Evolutionary conservation across 805 yeast species (phyloP), one percentile per base, ranked within the genome.

Genomic region (Candida ficus): DNA sequence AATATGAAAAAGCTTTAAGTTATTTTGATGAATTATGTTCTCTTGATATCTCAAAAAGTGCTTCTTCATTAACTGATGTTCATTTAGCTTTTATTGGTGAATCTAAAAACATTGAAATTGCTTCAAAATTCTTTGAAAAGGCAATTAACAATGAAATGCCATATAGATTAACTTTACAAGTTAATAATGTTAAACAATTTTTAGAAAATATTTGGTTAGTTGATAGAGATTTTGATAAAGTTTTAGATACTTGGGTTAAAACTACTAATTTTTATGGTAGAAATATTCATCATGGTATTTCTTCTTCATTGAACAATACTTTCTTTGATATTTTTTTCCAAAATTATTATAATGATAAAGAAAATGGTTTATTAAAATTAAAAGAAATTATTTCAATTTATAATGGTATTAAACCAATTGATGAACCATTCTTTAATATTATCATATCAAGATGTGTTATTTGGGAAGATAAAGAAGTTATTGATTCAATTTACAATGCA

Each of bases 371-470:
- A 51, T 57, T 56, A 38, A 70, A 74, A 49, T 71, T 87, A 50
- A 75, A 75, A 54, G 68, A 72, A 36, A 58, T 83, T 38, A 76
- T 84, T 43, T 58, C 69, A 14, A 65, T 70, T 26, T 82, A 83
- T 57, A 70, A 77, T 37, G 68, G 68, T 35, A 66, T 78, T 45
- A 77, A 76, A 53, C 67, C 73, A 18, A 70, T 82, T 41, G 91
- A 85, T 59, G 91, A 84, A 59, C 81, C 86, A n/a, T 84, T 87
- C 54, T 74, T 87, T 60, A 87, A 86, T 60, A 84, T 85, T 32
- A 68, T 85, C 39, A 68, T 86, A 43, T 75, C 86, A 30, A 80
- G 79, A 54, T 73, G 78, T 48, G 75, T 76, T 25, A 63, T 68
- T 45, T 85, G 95, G 95, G 72, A 72, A 39, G 81, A 80, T 56